These are phyloP conservation scores for Sonneratia alba DNA, from an alignment of 345 rosid genomes.

Conservation along the genomic window DNA sequence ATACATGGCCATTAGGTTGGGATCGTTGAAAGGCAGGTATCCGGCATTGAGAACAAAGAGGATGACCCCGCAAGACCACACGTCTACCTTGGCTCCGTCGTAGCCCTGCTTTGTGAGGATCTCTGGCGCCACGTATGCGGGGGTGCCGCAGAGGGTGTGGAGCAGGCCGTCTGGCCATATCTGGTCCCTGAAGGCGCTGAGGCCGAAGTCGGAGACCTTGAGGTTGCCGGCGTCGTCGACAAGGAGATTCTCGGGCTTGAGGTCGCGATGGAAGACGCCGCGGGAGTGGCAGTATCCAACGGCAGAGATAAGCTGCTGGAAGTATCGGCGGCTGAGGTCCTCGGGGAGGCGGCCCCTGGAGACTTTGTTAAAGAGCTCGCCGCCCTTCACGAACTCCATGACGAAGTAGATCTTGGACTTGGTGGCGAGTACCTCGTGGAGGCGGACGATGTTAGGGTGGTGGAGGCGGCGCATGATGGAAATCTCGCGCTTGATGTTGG, in stretches of 20 bases:
- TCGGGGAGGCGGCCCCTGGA: slow-evolving; percentile 71
- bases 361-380: slow-evolving; percentile 68
- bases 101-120: slow-evolving; percentile 64
- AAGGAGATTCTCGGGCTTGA: slow-evolving; percentile 80
- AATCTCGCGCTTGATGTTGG: slow-evolving; percentile 90
- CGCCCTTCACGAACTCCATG: slow-evolving; percentile 83
- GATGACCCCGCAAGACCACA: slow-evolving; percentile 85
- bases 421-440: slow-evolving; percentile 72
- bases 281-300: slow-evolving; percentile 79
- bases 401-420: slow-evolving; percentile 67
- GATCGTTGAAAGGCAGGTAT: slow-evolving; percentile 75
- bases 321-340: slow-evolving; percentile 65
- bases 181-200: slow-evolving; percentile 70
- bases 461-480: slow-evolving; percentile 64
- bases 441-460: slow-evolving; percentile 60
- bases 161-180: slow-evolving; percentile 65
- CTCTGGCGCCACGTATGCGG: slow-evolving; percentile 98
- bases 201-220: slow-evolving; percentile 84
- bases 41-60: slow-evolving; percentile 77
- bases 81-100: slow-evolving; percentile 80
- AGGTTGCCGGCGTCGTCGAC: slow-evolving; percentile 62
- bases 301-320: slow-evolving; percentile 78
- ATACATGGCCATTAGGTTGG: slow-evolving; percentile 83
- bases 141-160: slow-evolving; percentile 91
- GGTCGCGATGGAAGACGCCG: slow-evolving; percentile 83